A percentile compares a stretch with the other conserved stretches of the same genome.
Evolutionary conservation across 495 filamentous ascomycete genomes (phyloP).

Genomic region (Aspergillus diversus): DNA sequence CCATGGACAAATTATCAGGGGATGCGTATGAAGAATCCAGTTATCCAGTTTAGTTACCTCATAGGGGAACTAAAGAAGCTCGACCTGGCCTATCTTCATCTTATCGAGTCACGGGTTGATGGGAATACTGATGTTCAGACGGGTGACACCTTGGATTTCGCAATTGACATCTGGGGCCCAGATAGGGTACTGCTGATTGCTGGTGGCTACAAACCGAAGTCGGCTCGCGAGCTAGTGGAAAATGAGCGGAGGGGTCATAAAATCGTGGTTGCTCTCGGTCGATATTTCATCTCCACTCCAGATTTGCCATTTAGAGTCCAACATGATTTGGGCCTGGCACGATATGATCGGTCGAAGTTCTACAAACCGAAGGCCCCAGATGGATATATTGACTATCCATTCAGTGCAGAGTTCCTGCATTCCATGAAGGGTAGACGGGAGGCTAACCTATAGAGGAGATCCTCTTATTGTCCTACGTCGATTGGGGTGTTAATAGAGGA

Average conservation of each 20-base stretch:
- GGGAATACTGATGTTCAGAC: neutral
- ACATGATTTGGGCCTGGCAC: neutral
- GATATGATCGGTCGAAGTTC: neutral
- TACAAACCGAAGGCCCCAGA: neutral
- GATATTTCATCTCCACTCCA: constrained; percentile 2
- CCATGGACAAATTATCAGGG: neutral
- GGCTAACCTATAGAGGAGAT: neutral
- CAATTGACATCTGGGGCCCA: constrained; percentile 1
- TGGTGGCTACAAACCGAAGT: neutral
- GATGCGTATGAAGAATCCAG: constrained; percentile 1
- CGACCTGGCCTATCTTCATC: constrained; percentile 5
- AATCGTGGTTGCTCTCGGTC: constrained; percentile 3
- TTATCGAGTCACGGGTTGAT: neutral
- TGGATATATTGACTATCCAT: constrained; percentile 2
- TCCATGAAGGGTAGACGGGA: neutral
- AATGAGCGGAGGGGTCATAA: neutral
- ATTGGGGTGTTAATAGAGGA: too few species aligned
- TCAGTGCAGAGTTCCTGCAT: neutral
- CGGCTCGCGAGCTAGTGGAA: neutral
- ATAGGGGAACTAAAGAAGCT: neutral
- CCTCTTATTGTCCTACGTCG: too few species aligned
- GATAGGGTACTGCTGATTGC: neutral
- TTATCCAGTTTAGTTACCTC: neutral
- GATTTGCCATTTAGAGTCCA: constrained; percentile 2
- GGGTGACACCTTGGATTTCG: neutral